Evolutionary conservation across 305 asterid genomes (phyloP).

Genomic region (Coffea humblotiana): DNA sequence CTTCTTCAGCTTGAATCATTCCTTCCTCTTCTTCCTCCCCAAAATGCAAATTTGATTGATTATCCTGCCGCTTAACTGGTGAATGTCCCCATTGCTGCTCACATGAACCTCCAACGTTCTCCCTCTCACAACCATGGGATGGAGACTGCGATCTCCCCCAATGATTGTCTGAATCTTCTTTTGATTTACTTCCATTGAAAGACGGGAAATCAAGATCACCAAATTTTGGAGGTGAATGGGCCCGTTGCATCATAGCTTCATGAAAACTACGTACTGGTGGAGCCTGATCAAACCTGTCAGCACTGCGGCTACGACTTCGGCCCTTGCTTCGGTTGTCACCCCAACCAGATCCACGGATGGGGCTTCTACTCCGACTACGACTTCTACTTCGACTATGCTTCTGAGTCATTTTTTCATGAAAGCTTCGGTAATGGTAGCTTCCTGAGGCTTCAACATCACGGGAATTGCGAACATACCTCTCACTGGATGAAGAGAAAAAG

Average conservation of each 20-base stretch:
- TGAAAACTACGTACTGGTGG: conserved; percentile 42
- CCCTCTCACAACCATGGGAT: conserved; percentile 4
- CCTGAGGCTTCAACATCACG: conserved; percentile 33
- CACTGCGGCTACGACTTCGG: conserved; percentile 43
- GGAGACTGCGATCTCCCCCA: neutral
- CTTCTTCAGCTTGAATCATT: conserved; percentile 26
- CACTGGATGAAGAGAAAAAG: conserved; percentile 18
- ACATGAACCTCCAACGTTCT: neutral
- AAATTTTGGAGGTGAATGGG: conserved; percentile 17
- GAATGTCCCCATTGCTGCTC: conserved; percentile 13
- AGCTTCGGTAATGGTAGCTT: conserved; percentile 49
- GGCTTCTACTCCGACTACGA: conserved; percentile 62
- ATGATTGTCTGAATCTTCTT: neutral
- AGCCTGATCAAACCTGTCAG: conserved; percentile 39
- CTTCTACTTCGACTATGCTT: conserved; percentile 39
- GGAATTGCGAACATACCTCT: conserved; percentile 44
- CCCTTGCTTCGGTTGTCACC: conserved; percentile 32
- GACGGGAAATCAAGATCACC: neutral
- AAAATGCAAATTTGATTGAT: conserved; percentile 3
- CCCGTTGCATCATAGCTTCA: conserved; percentile 39
- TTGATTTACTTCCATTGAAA: conserved; percentile 10
- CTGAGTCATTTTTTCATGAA: conserved; percentile 45
- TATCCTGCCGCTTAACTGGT: conserved; percentile 14
- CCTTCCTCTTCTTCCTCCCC: conserved; percentile 35
- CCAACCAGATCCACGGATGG: conserved; percentile 49